A percentile compares a stretch with the other conserved stretches of the same genome.
phyloP scores from a whole-genome alignment of 495 filamentous ascomycete species.

The Venustampulla echinocandica region DNA sequence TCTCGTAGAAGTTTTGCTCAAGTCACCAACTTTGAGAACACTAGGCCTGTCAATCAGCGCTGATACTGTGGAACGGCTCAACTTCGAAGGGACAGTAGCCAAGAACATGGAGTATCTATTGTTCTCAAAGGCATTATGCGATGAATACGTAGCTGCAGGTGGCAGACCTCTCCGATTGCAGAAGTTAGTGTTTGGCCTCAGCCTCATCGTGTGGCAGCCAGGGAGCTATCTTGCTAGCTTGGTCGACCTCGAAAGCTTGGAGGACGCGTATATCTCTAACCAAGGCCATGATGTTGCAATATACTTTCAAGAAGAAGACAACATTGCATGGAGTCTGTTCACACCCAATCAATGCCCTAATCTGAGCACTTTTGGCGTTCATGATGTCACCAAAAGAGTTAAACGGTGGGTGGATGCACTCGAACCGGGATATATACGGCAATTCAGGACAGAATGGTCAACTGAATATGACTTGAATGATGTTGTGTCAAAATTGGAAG shows the following conservation, averaged over 20 bases:
- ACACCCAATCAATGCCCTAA: neutral
- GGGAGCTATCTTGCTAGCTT: neutral
- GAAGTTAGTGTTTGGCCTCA: neutral
- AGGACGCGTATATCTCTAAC: neutral
- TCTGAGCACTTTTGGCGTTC: neutral
- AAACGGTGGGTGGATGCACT: neutral
- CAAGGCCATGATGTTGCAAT: neutral
- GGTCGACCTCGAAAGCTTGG: neutral
- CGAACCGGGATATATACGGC: neutral
- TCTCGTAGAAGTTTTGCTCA: neutral
- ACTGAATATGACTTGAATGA: neutral
- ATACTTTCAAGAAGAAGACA: neutral
- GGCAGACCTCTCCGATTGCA: neutral
- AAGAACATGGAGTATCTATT: neutral
- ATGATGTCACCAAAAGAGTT: neutral
- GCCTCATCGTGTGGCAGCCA: neutral
- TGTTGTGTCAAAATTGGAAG: neutral
- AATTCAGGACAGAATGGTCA: neutral
- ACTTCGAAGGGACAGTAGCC: neutral
- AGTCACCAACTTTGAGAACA: neutral
- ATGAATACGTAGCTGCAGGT: neutral
- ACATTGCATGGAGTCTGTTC: neutral
- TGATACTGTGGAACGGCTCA: neutral
- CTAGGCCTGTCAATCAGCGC: neutral
- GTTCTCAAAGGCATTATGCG: neutral